Base-by-base conservation (phyloP, 1,284 basidiomycete genomes). In the Coriolopsis trogii region DNA sequence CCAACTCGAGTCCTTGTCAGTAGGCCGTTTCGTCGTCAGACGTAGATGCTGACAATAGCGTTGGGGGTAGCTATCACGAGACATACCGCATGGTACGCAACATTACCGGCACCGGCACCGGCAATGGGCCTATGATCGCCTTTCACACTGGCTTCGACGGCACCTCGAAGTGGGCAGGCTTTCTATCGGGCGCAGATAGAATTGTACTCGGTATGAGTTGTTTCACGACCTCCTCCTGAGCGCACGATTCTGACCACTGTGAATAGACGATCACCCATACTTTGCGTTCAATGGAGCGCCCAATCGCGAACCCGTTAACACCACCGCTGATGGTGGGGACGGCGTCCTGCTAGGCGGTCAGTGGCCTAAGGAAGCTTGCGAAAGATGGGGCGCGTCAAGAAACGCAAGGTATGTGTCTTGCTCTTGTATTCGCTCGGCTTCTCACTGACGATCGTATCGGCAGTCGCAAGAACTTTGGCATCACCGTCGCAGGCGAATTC, bases 151-250 rank as follows among this genome's bases (percentile, higher is more conserved):
- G 71, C 13, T 70, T 73, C 58, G 34, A 58, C 18, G 58, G 64
- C 63, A 54, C 65, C 20, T 53, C 48, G 13, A 57, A 51, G 3
- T 86, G 80, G 78, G 70, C 68, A 18, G 74, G 71, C 57, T 84
- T 81, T 73, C 58, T 84, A 33, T 67, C 73, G 25, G 80, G 80
- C n/a, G 72, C 76, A 16, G 84, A 86, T 64, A 73, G 84, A 29
- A 60, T 85, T 40, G 70, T 70, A 9, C 65, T 85, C 15, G 85
- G 86, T 68, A 65, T 60, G 56, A 53, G 12, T 8, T 4, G 24
- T 24, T 18, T 5, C 9, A 6, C 8, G 2, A 6, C 23, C 30
- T 46, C 40, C 24, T 30, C 36, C 29, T 24, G 13, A 30, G 9
- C 36, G 44, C 80, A 84, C 64, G 66, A 25, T 25, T n/a, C n/a